Base-by-base conservation (phyloP, 768 basidiomycete species). In the Rhizopogon rudus region DNA sequence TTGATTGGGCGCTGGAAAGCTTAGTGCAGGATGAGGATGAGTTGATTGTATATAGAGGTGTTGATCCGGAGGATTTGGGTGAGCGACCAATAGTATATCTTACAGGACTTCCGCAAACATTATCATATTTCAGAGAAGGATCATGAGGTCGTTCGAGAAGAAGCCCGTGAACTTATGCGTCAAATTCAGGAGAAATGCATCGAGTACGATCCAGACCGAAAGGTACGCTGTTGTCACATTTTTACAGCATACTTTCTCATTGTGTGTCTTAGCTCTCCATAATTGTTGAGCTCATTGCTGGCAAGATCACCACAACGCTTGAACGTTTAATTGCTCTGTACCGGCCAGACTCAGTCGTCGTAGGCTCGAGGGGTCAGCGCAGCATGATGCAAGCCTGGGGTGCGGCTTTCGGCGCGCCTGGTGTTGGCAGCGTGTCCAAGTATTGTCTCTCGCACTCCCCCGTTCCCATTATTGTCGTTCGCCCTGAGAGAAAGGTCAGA, bases 391-490 rank as follows among this genome's bases (percentile, higher is more conserved):
- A 81, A 56, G 73, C 73, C 33, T 80, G 74, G 76, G 83, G 75
- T 50, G 80, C 68, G 31, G 83, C 76, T 17, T 66, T 82, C 48
- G 74, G 75, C 10, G 71, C 76, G 48, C 75, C 77, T 44, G 82
- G 75, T 12, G 80, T 88, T 61, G 87, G 87, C 12, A 82, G 81
- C 22, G 83, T 88, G 6, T 63, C 49, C 57, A 88, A 85, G 60
- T 89, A 91, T 66, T 92, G 90, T 58, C 81, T 97, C 42, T 87
- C 89, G 16, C 93, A 91, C 65, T 94, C 93, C 1, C 93, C 96
- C 1, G 93, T 99, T 0, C 96, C 96, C 2, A 91, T 97, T 61
- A 93, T 98, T 58, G 96, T 98, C 51, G 94, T 98, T 41, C 81
- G 93, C 3, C 92, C 93, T 2, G 91, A 93, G 62, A 79, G 90